A percentile compares a stretch with the other conserved stretches of the same genome.
Conservation (phyloP, 495 filamentous ascomycete species). For the Diplogelasinospora grovesii region DNA sequence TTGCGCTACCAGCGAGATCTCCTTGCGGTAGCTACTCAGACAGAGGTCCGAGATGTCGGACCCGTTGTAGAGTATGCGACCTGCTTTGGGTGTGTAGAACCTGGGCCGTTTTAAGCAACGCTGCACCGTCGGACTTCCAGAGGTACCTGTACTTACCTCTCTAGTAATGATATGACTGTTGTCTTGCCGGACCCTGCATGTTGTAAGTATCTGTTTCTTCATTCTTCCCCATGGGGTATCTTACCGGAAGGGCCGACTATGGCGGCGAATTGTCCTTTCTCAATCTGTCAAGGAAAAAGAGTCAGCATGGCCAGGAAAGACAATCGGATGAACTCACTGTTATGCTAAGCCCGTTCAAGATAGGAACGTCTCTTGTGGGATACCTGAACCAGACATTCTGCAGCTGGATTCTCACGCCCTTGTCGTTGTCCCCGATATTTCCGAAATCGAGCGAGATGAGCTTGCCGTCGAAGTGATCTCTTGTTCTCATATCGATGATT, state of each 20-base stretch:
- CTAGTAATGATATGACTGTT: slow-evolving; percentile 59
- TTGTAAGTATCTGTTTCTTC: slow-evolving; percentile 34
- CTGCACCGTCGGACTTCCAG: neutral
- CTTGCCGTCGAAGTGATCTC: slow-evolving; percentile 18
- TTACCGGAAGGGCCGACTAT: slow-evolving; percentile 52
- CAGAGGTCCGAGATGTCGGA: slow-evolving; percentile 37
- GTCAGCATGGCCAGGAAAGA: neutral
- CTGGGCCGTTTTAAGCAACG: slow-evolving; percentile 18
- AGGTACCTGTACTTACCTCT: slow-evolving; percentile 38
- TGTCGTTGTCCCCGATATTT: slow-evolving; percentile 30
- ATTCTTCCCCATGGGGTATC: neutral
- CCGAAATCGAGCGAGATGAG: slow-evolving; percentile 23
- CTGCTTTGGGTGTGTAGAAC: slow-evolving; percentile 49
- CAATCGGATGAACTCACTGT: slow-evolving; percentile 23
- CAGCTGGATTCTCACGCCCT: slow-evolving; percentile 50
- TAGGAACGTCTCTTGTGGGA: slow-evolving; percentile 42
- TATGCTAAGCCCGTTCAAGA: slow-evolving; percentile 46
- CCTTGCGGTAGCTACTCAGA: slow-evolving; percentile 47
- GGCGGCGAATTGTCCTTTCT: slow-evolving; percentile 60
- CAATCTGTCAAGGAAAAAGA: slow-evolving; percentile 31
- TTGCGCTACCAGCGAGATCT: slow-evolving; percentile 52
- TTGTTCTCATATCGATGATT: slow-evolving; percentile 42
- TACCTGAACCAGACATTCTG: slow-evolving; percentile 55
- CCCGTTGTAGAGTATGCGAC: slow-evolving; percentile 45
- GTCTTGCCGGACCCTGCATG: slow-evolving; percentile 63